phyloP scores from a whole-genome alignment of 2,329 filamentous ascomycete genomes.

The Xylaria sp. region DNA sequence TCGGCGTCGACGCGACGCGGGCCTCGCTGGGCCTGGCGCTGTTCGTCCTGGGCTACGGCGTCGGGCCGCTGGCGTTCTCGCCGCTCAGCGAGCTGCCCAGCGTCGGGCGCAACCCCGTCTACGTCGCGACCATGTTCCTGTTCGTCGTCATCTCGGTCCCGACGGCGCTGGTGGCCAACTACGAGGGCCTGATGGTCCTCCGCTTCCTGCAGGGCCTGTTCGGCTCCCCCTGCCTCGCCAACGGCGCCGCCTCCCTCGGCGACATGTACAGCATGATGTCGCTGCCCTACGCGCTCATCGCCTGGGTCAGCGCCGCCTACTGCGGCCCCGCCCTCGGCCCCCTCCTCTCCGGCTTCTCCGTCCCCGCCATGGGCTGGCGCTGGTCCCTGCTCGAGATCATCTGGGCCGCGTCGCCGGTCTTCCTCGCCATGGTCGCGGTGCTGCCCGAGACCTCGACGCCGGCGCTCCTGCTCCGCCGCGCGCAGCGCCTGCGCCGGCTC shows the following conservation, averaged over 20 bases:
- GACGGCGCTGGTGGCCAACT: conserved; percentile 64
- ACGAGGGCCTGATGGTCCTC: conserved; percentile 64
- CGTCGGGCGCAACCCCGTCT: conserved; percentile 69
- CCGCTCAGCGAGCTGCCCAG: conserved; percentile 68
- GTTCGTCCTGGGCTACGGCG: conserved; percentile 66
- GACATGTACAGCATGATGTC: conserved; percentile 59
- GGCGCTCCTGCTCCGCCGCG: conserved; percentile 64
- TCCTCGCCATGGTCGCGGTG: conserved; percentile 63
- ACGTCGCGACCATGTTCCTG: conserved; percentile 67
- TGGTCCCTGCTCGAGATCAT: conserved; percentile 68
- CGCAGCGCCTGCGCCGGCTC: conserved; percentile 61
- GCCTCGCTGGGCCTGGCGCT: conserved; percentile 62
- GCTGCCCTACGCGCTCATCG: conserved; percentile 60
- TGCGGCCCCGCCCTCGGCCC: conserved; percentile 61
- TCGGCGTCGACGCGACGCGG: conserved; percentile 53
- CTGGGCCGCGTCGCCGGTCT: conserved; percentile 61
- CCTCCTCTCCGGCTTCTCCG: conserved; percentile 62
- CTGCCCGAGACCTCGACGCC: conserved; percentile 65
- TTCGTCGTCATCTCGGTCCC: conserved; percentile 70
- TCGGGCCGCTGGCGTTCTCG: conserved; percentile 67
- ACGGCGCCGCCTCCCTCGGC: conserved; percentile 53
- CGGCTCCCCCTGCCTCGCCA: conserved; percentile 66
- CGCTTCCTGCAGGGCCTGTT: conserved; percentile 69
- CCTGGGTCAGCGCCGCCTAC: conserved; percentile 60
- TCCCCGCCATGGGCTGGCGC: conserved; percentile 61